phyloP scores from a whole-genome alignment of 352 stramenopile genomes.

The Phytopythium mirpurense region DNA sequence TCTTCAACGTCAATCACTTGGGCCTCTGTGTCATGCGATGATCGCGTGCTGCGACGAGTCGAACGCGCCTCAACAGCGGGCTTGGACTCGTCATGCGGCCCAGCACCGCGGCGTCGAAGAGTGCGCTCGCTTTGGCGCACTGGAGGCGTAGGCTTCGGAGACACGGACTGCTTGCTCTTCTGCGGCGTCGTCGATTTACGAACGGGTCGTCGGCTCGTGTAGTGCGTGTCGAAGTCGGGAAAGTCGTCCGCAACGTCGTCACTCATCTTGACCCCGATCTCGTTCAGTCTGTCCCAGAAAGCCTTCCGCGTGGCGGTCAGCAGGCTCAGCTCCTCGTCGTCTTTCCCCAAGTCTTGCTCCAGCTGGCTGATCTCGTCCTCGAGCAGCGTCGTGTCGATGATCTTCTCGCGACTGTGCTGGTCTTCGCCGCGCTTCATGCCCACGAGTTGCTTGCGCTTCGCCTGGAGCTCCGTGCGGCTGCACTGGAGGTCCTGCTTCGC shows the following conservation, averaged over 20 bases:
- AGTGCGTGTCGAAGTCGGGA: conserved; percentile 39
- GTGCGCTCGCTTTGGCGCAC: conserved; percentile 15
- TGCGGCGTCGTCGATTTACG: conserved; percentile 22
- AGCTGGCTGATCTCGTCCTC: conserved; percentile 54
- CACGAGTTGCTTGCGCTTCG: conserved; percentile 7
- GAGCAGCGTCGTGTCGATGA: conserved; percentile 33
- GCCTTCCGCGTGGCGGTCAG: conserved; percentile 41
- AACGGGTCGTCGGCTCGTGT: conserved; percentile 28
- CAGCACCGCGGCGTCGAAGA: conserved; percentile 8
- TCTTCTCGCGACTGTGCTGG: conserved; percentile 25
- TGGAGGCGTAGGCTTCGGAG: conserved; percentile 5
- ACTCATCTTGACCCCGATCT: conserved; percentile 52
- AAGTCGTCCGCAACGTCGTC: conserved; percentile 57
- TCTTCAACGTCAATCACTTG: conserved; percentile 5
- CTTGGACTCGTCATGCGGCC: conserved; percentile 9
- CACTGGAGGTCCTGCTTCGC: conserved; percentile 40
- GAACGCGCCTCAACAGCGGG: conserved; percentile 1
- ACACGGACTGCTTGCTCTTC: conserved; percentile 10
- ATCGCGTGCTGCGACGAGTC: conserved; percentile 1
- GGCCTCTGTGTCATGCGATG: background rate
- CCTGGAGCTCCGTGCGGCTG: conserved; percentile 40
- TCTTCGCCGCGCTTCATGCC: conserved; percentile 12
- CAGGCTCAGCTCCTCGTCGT: conserved; percentile 32
- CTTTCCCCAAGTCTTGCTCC: conserved; percentile 57
- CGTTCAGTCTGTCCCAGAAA: conserved; percentile 60